Percentiles rank a stretch among this genome's conserved stretches.
Conservation (phyloP, 257 asterid species). For the Salvia rosmarinus region DNA sequence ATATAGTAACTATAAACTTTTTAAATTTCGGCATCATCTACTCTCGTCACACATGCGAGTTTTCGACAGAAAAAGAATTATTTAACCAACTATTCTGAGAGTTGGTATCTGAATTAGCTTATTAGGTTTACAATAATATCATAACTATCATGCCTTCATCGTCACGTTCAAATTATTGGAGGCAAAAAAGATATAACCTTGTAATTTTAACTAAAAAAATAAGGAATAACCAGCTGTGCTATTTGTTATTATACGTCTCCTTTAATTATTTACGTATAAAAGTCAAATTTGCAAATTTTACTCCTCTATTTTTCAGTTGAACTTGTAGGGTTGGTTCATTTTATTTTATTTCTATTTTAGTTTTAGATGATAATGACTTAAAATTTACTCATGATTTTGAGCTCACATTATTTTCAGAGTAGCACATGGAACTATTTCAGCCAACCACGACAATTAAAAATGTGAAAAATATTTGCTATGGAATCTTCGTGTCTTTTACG, state of each 20-base stretch:
- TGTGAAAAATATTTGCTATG: not conserved
- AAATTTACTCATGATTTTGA: not conserved
- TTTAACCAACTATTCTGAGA: not conserved
- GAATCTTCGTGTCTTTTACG: slow-evolving; percentile 14
- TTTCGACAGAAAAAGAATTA: not conserved
- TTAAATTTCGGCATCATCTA: too few species aligned
- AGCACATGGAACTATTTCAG: not conserved
- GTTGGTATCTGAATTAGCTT: not conserved
- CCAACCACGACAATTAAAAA: slow-evolving; percentile 10
- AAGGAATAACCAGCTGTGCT: not conserved
- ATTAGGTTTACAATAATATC: not conserved
- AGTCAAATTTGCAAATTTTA: not conserved
- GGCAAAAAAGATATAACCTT: not conserved
- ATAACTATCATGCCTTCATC: not conserved
- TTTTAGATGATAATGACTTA: not conserved
- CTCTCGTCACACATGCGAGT: not conserved
- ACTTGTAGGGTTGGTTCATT: not conserved
- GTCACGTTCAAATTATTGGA: not conserved
- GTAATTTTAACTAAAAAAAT: not conserved
- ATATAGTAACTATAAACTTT: not conserved
- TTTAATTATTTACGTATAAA: not conserved
- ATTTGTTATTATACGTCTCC: not conserved
- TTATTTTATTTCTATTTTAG: not conserved
- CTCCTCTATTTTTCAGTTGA: too few species aligned
- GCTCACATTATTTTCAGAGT: slow-evolving; percentile 5